Evolutionary conservation across 2,329 filamentous ascomycete species (phyloP).

Genomic region (Microascus cirrosus): DNA sequence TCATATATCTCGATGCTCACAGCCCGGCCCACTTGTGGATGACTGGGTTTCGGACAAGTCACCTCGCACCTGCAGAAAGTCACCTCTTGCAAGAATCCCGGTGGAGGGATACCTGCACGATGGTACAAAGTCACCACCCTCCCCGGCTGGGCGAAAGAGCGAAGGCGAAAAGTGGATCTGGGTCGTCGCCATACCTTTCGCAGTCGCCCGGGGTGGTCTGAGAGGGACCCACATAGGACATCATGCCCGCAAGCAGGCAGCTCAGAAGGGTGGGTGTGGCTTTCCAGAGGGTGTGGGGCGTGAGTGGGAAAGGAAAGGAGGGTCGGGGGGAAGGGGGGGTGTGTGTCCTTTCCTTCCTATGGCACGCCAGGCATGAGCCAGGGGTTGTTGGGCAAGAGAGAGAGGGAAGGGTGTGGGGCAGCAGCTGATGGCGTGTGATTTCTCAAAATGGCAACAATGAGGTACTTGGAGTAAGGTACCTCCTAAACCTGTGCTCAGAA

Average conservation of each 20-base stretch:
- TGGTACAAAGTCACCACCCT: not conserved
- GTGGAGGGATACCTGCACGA: not conserved
- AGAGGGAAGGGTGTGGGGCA: not conserved
- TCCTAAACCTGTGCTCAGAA: not conserved
- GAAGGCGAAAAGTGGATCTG: not conserved
- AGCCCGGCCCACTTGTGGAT: constrained; percentile 3
- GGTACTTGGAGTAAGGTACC: constrained; percentile 1
- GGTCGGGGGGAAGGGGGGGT: no score
- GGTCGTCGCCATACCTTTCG: not conserved
- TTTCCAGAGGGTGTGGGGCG: not conserved
- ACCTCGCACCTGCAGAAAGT: not conserved
- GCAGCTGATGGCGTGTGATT: constrained; percentile 4
- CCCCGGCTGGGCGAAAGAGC: not conserved
- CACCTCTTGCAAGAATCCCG: not conserved
- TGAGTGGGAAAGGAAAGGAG: not conserved
- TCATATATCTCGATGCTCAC: constrained; percentile 5
- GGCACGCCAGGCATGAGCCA: not conserved
- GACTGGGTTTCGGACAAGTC: constrained; percentile 1
- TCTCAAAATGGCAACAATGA: not conserved
- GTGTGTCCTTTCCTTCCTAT: not conserved
- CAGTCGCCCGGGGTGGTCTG: constrained; percentile 1
- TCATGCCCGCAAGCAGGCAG: constrained; percentile 1
- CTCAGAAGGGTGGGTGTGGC: constrained; percentile 2
- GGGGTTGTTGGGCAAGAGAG: not conserved
- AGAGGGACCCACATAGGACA: constrained; percentile 2